Base-by-base conservation (phyloP, 345 rosid species). In the Xanthoceras sorbifolium region DNA sequence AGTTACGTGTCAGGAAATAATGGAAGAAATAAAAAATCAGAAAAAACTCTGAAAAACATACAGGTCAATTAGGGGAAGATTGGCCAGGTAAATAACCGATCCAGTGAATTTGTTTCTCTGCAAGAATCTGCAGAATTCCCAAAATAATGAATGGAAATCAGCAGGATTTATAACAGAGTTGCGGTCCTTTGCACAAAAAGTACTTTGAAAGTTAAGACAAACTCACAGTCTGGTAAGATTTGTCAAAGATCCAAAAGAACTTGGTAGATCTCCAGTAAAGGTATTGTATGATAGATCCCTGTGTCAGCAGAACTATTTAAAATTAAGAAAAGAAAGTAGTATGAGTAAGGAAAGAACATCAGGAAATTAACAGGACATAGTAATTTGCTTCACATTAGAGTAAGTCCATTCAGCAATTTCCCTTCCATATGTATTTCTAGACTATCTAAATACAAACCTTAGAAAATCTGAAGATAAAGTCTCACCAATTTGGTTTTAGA, bases 281-380 rank as follows among this genome's bases (percentile, higher is more conserved):
- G 89, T 76, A 75, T 96, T 93, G 89, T 82, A 82, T 17, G 99
- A 93, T 26, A 96, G 85, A 86, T 96, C 99, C 93, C 99, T 93
- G 85, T 61, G 42, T 77, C 48, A 57, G 65, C 36, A 72, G 60
- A 69, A 71, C 44, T 69, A 74, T 17, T 9, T 29, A 63, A 17
- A 44, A 36, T 52, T 26, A 63, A 7, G 4, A 20, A 62, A 64
- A 69, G 52, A 66, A 61, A 64, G 28, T 69, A 32, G 63, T 28
- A 46, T 50, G 48, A 60, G 25, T 40, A 14, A 22, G 28, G 38
- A 60, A 70, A 31, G 42, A 71, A 29, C 22, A 17, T 11, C 25
- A n/a, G 17, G 36, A 17, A 55, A 71, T 29, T 5, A 31, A 28
- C 32, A 64, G 1, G 34, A 64, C 10, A 28, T 29, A 6, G 40